Evolutionary conservation across 73 alveolate species (phyloP).

Genomic region (Stentor roeselii): DNA sequence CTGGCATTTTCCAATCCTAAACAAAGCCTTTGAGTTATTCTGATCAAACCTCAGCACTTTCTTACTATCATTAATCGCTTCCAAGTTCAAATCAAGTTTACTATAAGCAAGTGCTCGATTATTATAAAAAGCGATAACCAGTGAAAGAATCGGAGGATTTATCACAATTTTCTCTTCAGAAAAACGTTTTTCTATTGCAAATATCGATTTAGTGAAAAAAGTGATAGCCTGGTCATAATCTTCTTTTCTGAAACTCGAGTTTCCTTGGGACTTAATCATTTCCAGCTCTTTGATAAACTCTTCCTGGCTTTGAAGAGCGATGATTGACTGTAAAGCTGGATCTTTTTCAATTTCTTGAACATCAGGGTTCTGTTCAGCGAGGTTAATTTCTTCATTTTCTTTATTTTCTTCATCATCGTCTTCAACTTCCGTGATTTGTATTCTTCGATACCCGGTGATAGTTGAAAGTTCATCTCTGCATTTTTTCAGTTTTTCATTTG

Average conservation of each 20-base stretch:
- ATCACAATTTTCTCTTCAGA: not conserved
- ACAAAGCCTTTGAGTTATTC: conserved; percentile 72
- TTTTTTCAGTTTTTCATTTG: conserved; percentile 60
- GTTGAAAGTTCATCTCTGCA: conserved; percentile 39
- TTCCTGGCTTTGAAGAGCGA: not conserved
- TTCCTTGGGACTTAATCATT: not conserved
- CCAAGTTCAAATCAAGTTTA: conserved; percentile 56
- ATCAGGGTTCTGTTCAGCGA: not conserved
- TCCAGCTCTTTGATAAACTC: conserved; percentile 4
- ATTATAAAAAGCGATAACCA: conserved; percentile 42
- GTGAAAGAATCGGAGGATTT: not conserved
- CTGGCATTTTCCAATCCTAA: conserved; percentile 80
- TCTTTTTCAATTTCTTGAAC: not conserved
- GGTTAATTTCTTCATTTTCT: not conserved
- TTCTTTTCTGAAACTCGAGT: not conserved
- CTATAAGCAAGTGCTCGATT: conserved; percentile 78
- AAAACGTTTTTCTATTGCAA: not conserved
- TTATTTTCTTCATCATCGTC: conserved; percentile 20
- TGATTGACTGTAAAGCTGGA: not conserved
- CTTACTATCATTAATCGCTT: conserved; percentile 76
- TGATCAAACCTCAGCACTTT: conserved; percentile 67
- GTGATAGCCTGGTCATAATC: not conserved
- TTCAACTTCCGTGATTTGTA: conserved; percentile 12
- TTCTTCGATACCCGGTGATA: not conserved
- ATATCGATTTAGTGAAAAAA: not conserved